Evolutionary conservation across 345 rosid species (phyloP).

Genomic region (Eucalyptus cloeziana): DNA sequence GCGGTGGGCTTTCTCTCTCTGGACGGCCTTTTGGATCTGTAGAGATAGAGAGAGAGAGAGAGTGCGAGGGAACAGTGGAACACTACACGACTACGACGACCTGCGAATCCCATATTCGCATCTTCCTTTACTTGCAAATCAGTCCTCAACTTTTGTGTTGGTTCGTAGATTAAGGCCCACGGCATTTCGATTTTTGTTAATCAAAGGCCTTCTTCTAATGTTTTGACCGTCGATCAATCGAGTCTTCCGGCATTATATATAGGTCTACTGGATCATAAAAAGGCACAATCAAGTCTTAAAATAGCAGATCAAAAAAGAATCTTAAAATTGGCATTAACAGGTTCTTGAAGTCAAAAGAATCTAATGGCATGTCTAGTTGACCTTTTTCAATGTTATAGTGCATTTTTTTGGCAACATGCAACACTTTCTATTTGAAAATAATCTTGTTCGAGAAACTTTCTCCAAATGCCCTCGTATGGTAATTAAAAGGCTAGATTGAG

Average conservation of each 20-base stretch:
- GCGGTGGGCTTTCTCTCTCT: background rate
- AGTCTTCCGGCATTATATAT: background rate
- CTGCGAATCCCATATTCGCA: background rate
- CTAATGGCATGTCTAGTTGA: fast-evolving
- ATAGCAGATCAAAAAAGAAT: background rate
- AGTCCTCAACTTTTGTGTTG: background rate
- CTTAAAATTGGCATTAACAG: too few relatives aligned
- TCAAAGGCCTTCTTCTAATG: background rate
- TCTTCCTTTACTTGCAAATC: background rate
- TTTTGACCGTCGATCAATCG: background rate
- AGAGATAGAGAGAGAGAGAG: background rate
- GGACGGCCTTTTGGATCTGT: background rate
- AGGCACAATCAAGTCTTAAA: background rate
- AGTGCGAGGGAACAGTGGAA: background rate
- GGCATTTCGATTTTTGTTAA: background rate
- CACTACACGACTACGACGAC: background rate
- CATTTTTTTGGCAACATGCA: fast-evolving
- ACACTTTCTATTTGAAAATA: background rate
- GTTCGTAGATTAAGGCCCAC: background rate
- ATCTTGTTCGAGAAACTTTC: background rate
- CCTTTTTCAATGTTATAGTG: background rate
- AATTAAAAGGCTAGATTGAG: background rate
- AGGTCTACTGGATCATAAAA: background rate
- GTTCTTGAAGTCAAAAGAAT: background rate
- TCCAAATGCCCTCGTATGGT: background rate